Evolutionary conservation across 1,284 basidiomycete species (phyloP).

Genomic region (Fomes fomentarius): DNA sequence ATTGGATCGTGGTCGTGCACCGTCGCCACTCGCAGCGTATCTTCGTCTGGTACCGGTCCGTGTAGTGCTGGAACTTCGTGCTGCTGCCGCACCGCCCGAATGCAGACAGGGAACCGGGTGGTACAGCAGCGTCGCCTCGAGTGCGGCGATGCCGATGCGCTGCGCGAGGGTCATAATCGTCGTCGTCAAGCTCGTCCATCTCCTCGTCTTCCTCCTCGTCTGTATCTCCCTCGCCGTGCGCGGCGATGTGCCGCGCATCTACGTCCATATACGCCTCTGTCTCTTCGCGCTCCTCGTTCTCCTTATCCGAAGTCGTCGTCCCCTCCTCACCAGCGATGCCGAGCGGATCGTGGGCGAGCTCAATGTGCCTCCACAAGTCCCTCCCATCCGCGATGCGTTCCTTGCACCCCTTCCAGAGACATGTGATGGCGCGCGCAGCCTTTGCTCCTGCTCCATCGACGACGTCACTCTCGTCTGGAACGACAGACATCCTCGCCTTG

Average conservation of each 20-base stretch:
- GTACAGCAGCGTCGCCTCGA: not conserved
- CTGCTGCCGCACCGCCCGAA: not conserved
- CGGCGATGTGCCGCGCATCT: not conserved
- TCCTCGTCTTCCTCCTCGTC: not conserved
- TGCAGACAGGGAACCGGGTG: not conserved
- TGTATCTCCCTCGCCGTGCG: no score
- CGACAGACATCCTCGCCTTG: not conserved
- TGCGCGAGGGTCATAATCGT: no score
- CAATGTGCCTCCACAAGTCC: conserved; percentile 9
- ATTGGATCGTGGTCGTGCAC: conserved; percentile 8
- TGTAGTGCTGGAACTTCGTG: not conserved
- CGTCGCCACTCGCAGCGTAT: conserved; percentile 8
- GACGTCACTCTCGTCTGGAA: no score
- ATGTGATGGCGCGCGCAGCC: not conserved
- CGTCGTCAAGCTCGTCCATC: not conserved
- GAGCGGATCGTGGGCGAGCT: not conserved
- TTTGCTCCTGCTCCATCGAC: not conserved
- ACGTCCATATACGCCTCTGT: not conserved
- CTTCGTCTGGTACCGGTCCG: not conserved
- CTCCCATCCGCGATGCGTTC: not conserved
- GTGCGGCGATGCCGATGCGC: not conserved
- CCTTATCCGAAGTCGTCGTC: not conserved
- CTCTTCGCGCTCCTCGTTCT: not conserved
- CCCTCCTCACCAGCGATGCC: not conserved
- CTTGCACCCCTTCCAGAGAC: conserved; percentile 7